Base-by-base conservation (phyloP, 306 rosid species). In the Acacia acuminata region DNA sequence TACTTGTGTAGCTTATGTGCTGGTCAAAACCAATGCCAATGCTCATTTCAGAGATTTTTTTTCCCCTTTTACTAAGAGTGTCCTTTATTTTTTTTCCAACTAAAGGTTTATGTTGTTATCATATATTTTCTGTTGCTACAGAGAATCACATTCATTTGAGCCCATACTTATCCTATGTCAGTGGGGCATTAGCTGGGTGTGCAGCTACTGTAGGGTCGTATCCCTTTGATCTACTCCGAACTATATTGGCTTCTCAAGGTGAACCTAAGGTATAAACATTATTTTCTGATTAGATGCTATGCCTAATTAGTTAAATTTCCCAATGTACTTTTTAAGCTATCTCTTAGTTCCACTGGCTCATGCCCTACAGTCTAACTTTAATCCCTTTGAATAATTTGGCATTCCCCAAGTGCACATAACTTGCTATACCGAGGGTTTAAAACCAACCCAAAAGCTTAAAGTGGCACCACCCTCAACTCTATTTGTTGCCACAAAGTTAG, bases 201-300 rank as follows among this genome's bases (percentile, higher is more conserved):
- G 97, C 97, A 14, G 99, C 99, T 82, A 96, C 98, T 25, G 81
- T 96, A 14, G 99, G 98, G 68, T 93, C 99, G 36, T 96, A 96
- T 80, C 99, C 98, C 22, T 93, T 96, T 87, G 99, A 96, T 92
- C 97, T 96, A 83, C 82, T 96, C 51, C 90, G 98, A 61, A 96
- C 99, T 66, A 88, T 96, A 90, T 82, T 96, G 88, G 98, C 99
- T 83, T 96, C 99, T 75, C 99, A 96, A 60, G 99, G 99, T 32
- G 99, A 96, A 85, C 99, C 98, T 25, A 96, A 96, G 97, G 99
- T 95, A 87, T 82, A 34, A 5, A 3, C 77, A 79, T 76, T 76
- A 45, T 71, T 56, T 40, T 10, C 80, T 81, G 47, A 65, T 43
- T 50, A 65, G 27, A 45, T 71, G n/a, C 38, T 9, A 44, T 71